A percentile compares a stretch with the other conserved stretches of the same genome.
Evolutionary conservation across 2,329 filamentous ascomycete species (phyloP).

Genomic region (Orbilia quercus): DNA sequence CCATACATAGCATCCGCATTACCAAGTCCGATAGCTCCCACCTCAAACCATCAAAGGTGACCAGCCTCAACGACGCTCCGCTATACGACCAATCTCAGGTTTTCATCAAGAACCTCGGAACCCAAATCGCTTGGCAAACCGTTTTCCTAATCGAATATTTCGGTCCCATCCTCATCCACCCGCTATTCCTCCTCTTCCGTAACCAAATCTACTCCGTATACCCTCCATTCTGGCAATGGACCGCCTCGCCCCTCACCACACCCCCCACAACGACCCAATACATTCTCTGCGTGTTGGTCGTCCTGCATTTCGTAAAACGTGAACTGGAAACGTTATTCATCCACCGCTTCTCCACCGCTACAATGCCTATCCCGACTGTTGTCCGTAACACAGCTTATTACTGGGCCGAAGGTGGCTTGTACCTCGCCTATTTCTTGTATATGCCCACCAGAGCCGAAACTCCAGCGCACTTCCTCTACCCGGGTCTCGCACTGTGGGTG

Average conservation of each 20-base stretch:
- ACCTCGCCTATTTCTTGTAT: constrained; percentile 88
- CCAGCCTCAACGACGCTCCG: constrained; percentile 64
- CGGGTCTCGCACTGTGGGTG: constrained; percentile 77
- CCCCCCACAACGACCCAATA: constrained; percentile 76
- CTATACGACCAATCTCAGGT: constrained; percentile 72
- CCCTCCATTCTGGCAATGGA: constrained; percentile 63
- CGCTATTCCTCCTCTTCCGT: constrained; percentile 73
- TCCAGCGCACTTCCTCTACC: constrained; percentile 68
- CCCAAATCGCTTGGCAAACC: constrained; percentile 89
- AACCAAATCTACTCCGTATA: constrained; percentile 77
- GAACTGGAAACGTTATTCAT: constrained; percentile 94
- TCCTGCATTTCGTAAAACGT: constrained; percentile 90
- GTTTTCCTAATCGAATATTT: constrained; percentile 97
- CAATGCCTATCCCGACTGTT: constrained; percentile 90
- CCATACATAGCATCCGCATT: constrained; percentile 71
- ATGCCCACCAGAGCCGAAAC: constrained; percentile 70
- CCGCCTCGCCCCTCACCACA: constrained; percentile 64
- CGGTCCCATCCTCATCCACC: constrained; percentile 88
- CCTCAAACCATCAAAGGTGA: constrained; percentile 26
- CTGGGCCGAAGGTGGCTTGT: constrained; percentile 83
- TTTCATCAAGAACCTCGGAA: constrained; percentile 93
- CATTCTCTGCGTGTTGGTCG: constrained; percentile 78
- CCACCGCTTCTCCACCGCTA: constrained; percentile 92
- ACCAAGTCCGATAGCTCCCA: constrained; percentile 72
- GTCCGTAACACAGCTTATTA: constrained; percentile 97